Percentiles rank a stretch among this genome's conserved stretches.
Conservation (phyloP, 129 eudicot genomes). For the Logfia minima region DNA sequence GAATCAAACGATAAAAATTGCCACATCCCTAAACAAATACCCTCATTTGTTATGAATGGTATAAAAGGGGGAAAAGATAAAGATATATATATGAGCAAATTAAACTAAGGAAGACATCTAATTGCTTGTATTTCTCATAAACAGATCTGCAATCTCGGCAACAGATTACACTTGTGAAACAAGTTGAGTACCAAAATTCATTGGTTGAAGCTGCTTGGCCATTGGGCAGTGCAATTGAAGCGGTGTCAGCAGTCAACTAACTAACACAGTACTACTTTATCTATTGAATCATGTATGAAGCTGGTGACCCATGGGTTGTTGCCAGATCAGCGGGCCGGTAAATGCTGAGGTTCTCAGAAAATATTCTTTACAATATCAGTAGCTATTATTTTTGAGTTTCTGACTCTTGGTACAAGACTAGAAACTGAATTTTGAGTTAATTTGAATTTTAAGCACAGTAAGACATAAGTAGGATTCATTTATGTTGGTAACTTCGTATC, state of each 20-base stretch:
- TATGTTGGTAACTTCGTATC: not conserved
- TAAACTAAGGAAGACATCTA: not conserved
- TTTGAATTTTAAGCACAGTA: not conserved
- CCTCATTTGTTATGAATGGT: not conserved
- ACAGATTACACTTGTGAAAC: conserved; percentile 36
- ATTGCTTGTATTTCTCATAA: conserved; percentile 20
- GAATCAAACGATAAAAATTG: too few species aligned
- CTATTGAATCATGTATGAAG: conserved; percentile 21
- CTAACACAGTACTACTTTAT: conserved; percentile 4
- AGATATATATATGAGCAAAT: not conserved
- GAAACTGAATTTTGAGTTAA: conserved; percentile 3
- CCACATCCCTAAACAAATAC: too few species aligned
- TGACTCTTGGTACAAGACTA: conserved; percentile 3
- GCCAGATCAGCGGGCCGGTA: conserved; percentile 20
- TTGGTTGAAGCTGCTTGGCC: conserved; percentile 99
- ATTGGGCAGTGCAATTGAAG: conserved; percentile 97
- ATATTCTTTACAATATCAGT: conserved; percentile 12
- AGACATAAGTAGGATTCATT: conserved; percentile 26
- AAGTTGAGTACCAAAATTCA: conserved; percentile 69
- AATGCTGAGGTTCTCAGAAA: conserved; percentile 24
- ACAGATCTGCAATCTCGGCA: conserved; percentile 56
- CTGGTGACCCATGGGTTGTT: conserved; percentile 8
- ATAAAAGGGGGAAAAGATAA: not conserved
- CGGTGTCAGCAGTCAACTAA: conserved; percentile 51
- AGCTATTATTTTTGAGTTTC: conserved; percentile 10